Conservation (phyloP, 257 asterid genomes). For the Solanum pennellii region DNA sequence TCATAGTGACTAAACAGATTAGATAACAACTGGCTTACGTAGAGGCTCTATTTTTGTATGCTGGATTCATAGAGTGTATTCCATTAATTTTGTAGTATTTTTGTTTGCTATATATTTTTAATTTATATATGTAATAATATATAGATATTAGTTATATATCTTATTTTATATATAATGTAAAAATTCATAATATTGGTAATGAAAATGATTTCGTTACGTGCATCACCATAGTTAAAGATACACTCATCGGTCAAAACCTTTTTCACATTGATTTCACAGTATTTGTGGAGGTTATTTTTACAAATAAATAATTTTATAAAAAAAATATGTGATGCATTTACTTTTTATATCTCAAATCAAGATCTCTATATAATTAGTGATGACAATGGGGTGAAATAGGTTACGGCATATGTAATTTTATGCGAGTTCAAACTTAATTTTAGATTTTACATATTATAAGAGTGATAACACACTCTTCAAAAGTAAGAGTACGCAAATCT, state of each 20-base stretch:
- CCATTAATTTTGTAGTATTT: too few relatives aligned
- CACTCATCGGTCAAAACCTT: neutral
- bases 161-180: too few relatives aligned
- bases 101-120: too few relatives aligned
- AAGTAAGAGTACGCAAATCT: neutral
- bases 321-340: neutral
- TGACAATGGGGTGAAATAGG: neutral
- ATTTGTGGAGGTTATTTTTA: too few relatives aligned
- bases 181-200: neutral
- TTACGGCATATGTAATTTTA: too few relatives aligned
- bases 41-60: neutral
- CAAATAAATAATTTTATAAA: too few relatives aligned
- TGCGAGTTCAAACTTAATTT: too few relatives aligned
- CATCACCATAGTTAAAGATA: neutral
- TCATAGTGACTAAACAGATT: constrained; percentile 2
- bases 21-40: constrained; percentile 1
- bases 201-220: neutral
- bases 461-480: neutral
- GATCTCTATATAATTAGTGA: neutral
- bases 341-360: too few relatives aligned
- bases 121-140: too few relatives aligned
- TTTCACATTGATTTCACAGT: neutral
- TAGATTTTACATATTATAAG: too few relatives aligned
- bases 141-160: too few relatives aligned
- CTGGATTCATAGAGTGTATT: neutral